Base-by-base conservation (phyloP, 257 asterid genomes). In the Salvia hispanica region DNA sequence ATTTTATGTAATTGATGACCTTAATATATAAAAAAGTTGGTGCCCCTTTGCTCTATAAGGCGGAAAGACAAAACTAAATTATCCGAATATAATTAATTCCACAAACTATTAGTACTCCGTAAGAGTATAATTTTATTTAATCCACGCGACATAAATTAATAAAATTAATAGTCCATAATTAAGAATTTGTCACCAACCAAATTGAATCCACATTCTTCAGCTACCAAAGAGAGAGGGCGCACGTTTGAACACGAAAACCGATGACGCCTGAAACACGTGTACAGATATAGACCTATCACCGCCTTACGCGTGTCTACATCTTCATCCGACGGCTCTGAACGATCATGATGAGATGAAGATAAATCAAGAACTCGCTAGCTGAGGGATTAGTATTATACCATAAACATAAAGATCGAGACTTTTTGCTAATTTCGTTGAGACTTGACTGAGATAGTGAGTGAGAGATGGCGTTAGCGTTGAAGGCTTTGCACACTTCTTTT, bases 401-500 rank as follows among this genome's bases (percentile, higher is more conserved):
- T n/a, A n/a, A n/a, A n/a, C 62, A 56, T 14, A 63, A 66, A 79
- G 73, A 62, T 42, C 51, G 47, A 9, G 28, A 11, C 62, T 66
- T 78, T 70, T 7, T 25, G 31, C n/a, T 40, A 31, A 15, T 25
- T 12, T 34, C 6, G 14, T 34, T 11, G 55, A 58, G 44, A 47
- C 50, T 60, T 44, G 61, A 58, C 58, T 14, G 51, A 52, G 52
- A 58, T 64, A 28, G 28, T 40, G 28, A 39, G 25, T 71, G 47
- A 45, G 53, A 9, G 46, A 94, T 94, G 99, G 89, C 91, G 72
- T 66, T 88, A 3, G 87, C 82, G 57, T 72, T 81, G 70, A 94
- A 91, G 79, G 92, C 99, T 50, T 37, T 82, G 34, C 85, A 79
- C 3, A 69, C 87, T 16, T 84, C 93, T 3, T 78, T 71, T 54